Conservation (phyloP, 2,329 filamentous ascomycete species). For the Xylariaceae sp. region DNA sequence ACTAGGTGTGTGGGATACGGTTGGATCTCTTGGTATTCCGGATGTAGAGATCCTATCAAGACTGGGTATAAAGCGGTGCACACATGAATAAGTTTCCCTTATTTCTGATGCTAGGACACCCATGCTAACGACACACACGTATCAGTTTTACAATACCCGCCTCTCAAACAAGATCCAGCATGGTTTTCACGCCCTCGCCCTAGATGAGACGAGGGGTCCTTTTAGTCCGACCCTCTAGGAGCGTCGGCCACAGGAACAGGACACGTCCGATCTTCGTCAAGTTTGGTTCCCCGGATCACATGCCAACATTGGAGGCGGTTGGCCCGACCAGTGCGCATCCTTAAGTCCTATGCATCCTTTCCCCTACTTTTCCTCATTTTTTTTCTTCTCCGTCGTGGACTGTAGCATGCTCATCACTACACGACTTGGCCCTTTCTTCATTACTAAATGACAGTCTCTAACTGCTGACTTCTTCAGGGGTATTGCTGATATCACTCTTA, state of each 20-base stretch:
- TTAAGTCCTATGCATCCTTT: background rate
- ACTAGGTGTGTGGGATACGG: conserved; percentile 49
- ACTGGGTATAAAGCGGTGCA: conserved; percentile 43
- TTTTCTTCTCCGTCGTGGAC: too few species aligned
- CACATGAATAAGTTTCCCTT: conserved; percentile 43
- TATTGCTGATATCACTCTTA: conserved; percentile 36
- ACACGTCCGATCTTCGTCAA: conserved; percentile 44
- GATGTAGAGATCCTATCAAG: conserved; percentile 37
- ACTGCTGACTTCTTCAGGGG: conserved; percentile 25
- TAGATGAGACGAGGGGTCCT: conserved; percentile 52
- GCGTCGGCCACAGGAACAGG: conserved; percentile 36
- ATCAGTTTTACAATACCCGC: conserved; percentile 51
- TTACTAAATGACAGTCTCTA: background rate
- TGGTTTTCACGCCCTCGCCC: conserved; percentile 56
- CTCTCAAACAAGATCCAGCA: conserved; percentile 51
- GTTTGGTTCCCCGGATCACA: conserved; percentile 70
- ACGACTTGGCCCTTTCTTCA: too few species aligned
- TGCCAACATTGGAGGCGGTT: conserved; percentile 66
- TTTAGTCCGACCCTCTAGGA: conserved; percentile 57
- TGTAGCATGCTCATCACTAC: too few species aligned
- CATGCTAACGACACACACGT: conserved; percentile 39
- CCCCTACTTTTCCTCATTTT: background rate
- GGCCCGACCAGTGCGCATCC: conserved; percentile 42
- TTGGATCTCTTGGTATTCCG: conserved; percentile 42
- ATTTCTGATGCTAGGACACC: background rate